phyloP scores from a whole-genome alignment of 2,329 filamentous ascomycete species.

The Clonostachys sp. region DNA sequence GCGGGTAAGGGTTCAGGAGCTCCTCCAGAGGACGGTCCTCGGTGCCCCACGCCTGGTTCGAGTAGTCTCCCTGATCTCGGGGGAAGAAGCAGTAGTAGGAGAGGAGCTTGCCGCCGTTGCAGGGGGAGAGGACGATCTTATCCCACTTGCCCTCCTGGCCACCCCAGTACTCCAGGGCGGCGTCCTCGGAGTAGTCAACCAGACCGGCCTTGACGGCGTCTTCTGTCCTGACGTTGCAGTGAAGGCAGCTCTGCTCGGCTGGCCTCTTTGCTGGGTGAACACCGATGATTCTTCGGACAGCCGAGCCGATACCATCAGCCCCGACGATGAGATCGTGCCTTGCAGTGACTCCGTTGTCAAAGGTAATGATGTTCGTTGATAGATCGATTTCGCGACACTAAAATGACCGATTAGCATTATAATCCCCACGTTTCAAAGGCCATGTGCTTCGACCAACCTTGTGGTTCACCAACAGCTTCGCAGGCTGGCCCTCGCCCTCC shows the following conservation, averaged over 20 bases:
- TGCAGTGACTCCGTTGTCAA: slow-evolving; percentile 43
- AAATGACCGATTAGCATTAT: background rate
- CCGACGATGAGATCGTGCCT: slow-evolving; percentile 59
- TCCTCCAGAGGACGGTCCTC: slow-evolving; percentile 50
- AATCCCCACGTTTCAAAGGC: background rate
- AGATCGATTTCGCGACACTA: slow-evolving; percentile 48
- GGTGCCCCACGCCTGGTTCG: slow-evolving; percentile 54
- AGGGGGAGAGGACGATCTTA: slow-evolving; percentile 68
- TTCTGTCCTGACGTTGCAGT: slow-evolving; percentile 59
- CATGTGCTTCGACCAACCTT: slow-evolving; percentile 21
- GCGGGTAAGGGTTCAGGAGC: slow-evolving; percentile 54
- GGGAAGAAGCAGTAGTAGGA: slow-evolving; percentile 71
- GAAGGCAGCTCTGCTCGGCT: slow-evolving; percentile 56
- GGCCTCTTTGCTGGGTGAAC: slow-evolving; percentile 55
- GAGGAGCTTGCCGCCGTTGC: slow-evolving; percentile 59
- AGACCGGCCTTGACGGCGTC: slow-evolving; percentile 56
- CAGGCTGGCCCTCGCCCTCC: slow-evolving; percentile 48
- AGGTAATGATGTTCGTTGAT: slow-evolving; percentile 40
- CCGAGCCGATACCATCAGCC: slow-evolving; percentile 64
- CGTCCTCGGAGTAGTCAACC: slow-evolving; percentile 56
- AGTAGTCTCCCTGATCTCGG: slow-evolving; percentile 49
- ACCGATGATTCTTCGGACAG: slow-evolving; percentile 59
- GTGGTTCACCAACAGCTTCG: slow-evolving; percentile 51
- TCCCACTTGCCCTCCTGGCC: slow-evolving; percentile 59
- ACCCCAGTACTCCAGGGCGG: slow-evolving; percentile 66